Conservation (phyloP, 2,329 filamentous ascomycete genomes). For the Aspergillus sp. region DNA sequence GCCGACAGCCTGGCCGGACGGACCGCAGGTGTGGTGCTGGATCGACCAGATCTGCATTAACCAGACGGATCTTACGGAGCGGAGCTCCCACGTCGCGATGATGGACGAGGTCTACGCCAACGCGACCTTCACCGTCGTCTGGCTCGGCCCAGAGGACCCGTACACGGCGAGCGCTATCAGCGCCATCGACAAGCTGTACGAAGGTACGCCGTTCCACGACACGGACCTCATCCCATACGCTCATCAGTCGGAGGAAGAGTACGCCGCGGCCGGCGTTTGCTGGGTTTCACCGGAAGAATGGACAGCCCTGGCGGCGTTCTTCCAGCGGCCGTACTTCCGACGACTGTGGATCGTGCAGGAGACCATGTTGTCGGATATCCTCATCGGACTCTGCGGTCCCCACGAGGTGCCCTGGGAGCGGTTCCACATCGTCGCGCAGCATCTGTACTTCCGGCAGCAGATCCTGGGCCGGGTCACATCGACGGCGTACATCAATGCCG, state of each 20-base stretch:
- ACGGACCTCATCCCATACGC: background rate
- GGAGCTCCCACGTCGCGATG: conserved; percentile 1
- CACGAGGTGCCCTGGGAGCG: conserved; percentile 1
- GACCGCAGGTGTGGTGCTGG: conserved; percentile 7
- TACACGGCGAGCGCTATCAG: background rate
- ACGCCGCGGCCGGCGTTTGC: conserved; percentile 1
- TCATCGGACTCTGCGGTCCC: conserved; percentile 2
- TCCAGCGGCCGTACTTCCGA: conserved; percentile 3
- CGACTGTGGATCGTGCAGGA: conserved; percentile 5
- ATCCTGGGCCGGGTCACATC: background rate
- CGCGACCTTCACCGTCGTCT: background rate
- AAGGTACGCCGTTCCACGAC: background rate
- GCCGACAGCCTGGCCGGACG: background rate
- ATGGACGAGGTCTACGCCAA: conserved; percentile 6
- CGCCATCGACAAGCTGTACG: background rate
- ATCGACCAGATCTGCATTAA: conserved; percentile 8
- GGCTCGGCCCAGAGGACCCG: background rate
- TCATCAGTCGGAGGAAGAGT: background rate
- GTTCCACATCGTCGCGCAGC: conserved; percentile 4
- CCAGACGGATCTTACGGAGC: conserved; percentile 1
- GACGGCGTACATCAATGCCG: background rate
- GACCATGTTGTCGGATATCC: background rate
- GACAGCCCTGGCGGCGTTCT: background rate
- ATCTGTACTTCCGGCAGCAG: conserved; percentile 4
- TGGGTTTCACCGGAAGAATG: conserved; percentile 1